A percentile compares a stretch with the other conserved stretches of the same genome.
These are phyloP conservation scores for Eutypa lata DNA, from an alignment of 2,329 filamentous ascomycete genomes.

Conservation along the genomic window DNA sequence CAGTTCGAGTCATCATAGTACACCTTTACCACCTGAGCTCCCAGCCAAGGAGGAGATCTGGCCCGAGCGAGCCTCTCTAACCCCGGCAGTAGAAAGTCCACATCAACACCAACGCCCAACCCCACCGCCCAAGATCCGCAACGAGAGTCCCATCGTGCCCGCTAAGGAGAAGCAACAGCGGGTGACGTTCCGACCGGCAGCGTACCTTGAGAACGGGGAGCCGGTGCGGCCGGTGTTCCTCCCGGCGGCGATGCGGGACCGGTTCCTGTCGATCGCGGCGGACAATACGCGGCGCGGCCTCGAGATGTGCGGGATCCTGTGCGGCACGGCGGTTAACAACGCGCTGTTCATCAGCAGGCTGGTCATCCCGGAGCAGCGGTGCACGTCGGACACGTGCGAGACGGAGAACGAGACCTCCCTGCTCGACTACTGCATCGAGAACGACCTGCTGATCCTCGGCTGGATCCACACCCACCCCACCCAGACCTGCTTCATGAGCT, in stretches of 20 bases:
- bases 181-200: conserved; percentile 78
- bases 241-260: conserved; percentile 67
- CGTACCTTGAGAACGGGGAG: conserved; percentile 84
- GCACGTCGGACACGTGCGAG: conserved; percentile 91
- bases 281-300: conserved; percentile 78
- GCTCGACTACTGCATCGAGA: conserved; percentile 83
- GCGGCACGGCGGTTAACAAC: conserved; percentile 86
- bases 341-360: conserved; percentile 87
- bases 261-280: conserved; percentile 71
- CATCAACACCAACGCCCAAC: conserved; percentile 18
- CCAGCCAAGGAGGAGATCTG: conserved; percentile 29
- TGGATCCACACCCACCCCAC: conserved; percentile 99
- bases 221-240: conserved; percentile 87
- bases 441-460: conserved; percentile 82
- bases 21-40: conserved; percentile 21
- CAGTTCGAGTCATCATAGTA: conserved; percentile 3
- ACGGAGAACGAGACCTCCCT: conserved; percentile 81
- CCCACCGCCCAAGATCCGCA: conserved; percentile 30
- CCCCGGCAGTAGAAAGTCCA: conserved; percentile 11
- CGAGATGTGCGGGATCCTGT: conserved; percentile 94
- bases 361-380: conserved; percentile 85
- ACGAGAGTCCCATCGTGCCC: conserved; percentile 17
- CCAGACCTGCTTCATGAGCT: conserved; percentile 98
- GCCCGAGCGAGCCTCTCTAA: conserved; percentile 24
- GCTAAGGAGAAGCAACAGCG: conserved; percentile 46